phyloP scores from a whole-genome alignment of 371 early-diverging fungal species.

The Zychaea mexicana region DNA sequence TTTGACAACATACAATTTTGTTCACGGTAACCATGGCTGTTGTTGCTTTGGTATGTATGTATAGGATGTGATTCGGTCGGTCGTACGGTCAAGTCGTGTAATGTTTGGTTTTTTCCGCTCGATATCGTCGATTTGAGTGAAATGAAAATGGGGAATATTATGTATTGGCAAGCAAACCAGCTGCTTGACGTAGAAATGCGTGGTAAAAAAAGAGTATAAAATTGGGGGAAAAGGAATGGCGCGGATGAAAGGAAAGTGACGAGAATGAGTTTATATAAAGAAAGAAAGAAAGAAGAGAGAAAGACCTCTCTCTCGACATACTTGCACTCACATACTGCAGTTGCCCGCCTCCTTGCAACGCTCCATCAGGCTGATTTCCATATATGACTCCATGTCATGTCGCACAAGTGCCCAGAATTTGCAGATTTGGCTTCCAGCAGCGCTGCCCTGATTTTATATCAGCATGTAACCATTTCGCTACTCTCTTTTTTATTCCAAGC shows the following conservation, averaged over 20 bases:
- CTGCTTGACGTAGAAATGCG: conserved; percentile 19
- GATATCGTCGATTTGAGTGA: background rate
- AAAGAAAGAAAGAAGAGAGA: conserved; percentile 4
- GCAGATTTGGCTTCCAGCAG: too few species aligned
- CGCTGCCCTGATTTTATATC: too few species aligned
- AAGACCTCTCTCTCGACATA: background rate
- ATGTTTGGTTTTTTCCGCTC: background rate
- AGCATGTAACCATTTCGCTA: too few species aligned
- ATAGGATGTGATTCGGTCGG: too few species aligned
- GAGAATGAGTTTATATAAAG: conserved; percentile 9
- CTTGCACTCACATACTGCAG: too few species aligned
- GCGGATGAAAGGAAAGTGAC: conserved; percentile 12
- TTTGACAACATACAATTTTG: conserved; percentile 29
- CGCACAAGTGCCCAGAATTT: conserved; percentile 4
- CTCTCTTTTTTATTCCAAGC: too few species aligned
- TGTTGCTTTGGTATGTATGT: background rate
- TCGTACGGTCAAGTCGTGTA: too few species aligned
- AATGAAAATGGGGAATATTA: too few species aligned
- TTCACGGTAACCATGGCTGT: conserved; percentile 28
- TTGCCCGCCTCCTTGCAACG: too few species aligned
- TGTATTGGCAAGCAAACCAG: conserved; percentile 27
- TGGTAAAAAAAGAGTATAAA: conserved; percentile 9
- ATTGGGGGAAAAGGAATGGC: conserved; percentile 8
- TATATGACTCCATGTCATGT: background rate
- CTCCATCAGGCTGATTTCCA: background rate